Evolutionary conservation across 768 basidiomycete genomes (phyloP).

Genomic region (Rickenella mellea): DNA sequence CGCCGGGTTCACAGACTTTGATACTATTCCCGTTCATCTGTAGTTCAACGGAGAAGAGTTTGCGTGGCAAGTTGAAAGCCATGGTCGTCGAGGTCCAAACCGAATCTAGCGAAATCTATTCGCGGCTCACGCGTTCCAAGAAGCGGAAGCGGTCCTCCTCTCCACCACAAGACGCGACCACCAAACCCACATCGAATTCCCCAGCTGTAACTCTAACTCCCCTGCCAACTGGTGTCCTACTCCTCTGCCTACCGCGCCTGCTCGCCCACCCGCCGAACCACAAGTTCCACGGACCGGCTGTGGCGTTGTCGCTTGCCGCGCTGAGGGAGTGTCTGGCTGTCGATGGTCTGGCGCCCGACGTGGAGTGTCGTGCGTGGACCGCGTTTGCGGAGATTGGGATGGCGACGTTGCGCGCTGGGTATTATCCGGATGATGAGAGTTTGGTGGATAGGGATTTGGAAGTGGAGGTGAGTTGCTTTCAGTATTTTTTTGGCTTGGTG

Average conservation of each 20-base stretch:
- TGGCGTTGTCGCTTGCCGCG: constrained; percentile 46
- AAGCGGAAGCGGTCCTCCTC: no score
- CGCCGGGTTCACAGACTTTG: no score
- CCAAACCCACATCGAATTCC: no score
- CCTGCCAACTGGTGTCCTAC: constrained; percentile 35
- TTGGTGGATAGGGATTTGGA: constrained; percentile 42
- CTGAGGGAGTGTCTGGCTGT: constrained; percentile 45
- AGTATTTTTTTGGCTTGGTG: neutral
- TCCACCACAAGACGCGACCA: no score
- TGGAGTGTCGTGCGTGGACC: constrained; percentile 67
- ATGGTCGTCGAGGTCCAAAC: no score
- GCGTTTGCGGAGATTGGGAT: constrained; percentile 63
- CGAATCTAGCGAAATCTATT: no score
- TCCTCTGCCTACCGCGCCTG: constrained; percentile 52
- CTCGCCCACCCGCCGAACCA: constrained; percentile 60
- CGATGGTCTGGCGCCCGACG: constrained; percentile 38
- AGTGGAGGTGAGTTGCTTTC: constrained; percentile 34
- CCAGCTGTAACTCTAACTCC: no score
- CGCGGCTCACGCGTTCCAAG: no score
- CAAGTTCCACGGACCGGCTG: constrained; percentile 39
- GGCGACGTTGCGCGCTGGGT: constrained; percentile 38
- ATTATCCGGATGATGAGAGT: constrained; percentile 25
- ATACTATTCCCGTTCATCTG: no score
- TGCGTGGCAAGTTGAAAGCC: no score
- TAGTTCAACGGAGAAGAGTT: no score